Evolutionary conservation across 352 stramenopile genomes (phyloP).

Genomic region (Phytopythium oedochilum): DNA sequence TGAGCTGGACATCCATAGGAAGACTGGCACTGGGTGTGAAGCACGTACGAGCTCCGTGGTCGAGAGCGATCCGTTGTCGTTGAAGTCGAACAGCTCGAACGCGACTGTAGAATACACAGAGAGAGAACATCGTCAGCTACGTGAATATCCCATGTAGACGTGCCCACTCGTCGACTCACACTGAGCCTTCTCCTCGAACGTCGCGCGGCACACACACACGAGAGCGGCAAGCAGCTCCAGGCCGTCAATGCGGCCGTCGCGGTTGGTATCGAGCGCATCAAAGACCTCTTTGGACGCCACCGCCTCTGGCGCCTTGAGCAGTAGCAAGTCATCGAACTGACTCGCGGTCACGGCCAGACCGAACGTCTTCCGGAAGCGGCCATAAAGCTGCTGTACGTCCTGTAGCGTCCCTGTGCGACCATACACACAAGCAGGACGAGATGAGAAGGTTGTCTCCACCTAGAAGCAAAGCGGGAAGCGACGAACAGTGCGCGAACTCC

Average conservation of each 20-base stretch:
- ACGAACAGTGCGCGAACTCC: constrained; percentile 71
- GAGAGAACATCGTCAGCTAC: background rate
- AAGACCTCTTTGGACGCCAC: constrained; percentile 72
- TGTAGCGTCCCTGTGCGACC: constrained; percentile 65
- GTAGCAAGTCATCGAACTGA: constrained; percentile 68
- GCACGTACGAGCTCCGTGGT: constrained; percentile 51
- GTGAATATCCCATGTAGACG: background rate
- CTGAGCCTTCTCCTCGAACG: constrained; percentile 76
- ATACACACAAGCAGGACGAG: background rate
- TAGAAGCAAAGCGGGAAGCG: too few relatives aligned
- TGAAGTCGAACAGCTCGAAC: constrained; percentile 80
- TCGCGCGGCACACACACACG: constrained; percentile 60
- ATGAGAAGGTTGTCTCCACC: too few relatives aligned
- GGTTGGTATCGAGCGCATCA: constrained; percentile 61
- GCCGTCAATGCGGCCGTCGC: constrained; percentile 73
- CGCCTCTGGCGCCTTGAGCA: constrained; percentile 55
- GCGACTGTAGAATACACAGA: constrained; percentile 23
- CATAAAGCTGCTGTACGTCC: constrained; percentile 57
- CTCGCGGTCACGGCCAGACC: constrained; percentile 69
- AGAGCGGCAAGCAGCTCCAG: constrained; percentile 73
- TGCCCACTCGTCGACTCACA: constrained; percentile 29
- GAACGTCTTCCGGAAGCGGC: constrained; percentile 68
- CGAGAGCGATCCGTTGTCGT: constrained; percentile 69
- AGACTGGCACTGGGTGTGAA: background rate
- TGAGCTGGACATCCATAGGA: too few relatives aligned